A percentile compares a stretch with the other conserved stretches of the same genome.
These are phyloP conservation scores for Tolypocladium guangdongense DNA, from an alignment of 2,329 filamentous ascomycete species.

Conservation along the genomic window DNA sequence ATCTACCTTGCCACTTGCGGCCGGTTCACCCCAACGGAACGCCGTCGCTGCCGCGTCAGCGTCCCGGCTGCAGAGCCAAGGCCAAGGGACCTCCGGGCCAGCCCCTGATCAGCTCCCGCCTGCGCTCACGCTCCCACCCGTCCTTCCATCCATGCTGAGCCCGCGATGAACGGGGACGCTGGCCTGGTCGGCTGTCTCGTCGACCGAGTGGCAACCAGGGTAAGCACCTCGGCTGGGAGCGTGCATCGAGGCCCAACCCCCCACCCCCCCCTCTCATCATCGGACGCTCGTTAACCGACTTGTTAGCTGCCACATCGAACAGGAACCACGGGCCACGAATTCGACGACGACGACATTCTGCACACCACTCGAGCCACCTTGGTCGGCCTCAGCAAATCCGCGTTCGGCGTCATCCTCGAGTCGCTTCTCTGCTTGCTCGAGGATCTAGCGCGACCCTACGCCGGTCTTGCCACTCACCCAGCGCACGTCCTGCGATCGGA, in stretches of 20 bases:
- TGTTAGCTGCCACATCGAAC: slow-evolving; percentile 7
- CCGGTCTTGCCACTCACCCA: slow-evolving; percentile 39
- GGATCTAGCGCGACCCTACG: slow-evolving; percentile 45
- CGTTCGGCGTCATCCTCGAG: slow-evolving; percentile 43
- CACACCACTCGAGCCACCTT: slow-evolving; percentile 50
- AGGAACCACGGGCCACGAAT: slow-evolving; percentile 1
- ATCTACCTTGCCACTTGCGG: neutral
- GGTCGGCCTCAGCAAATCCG: slow-evolving; percentile 45
- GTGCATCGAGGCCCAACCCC: neutral
- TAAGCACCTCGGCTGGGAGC: slow-evolving; percentile 20
- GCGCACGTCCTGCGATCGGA: slow-evolving; percentile 53
- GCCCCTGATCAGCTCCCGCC: neutral
- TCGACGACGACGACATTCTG: slow-evolving; percentile 47
- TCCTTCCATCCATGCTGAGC: neutral
- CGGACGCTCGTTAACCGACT: neutral
- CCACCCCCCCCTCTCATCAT: neutral
- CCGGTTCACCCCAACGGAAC: no score
- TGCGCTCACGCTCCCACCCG: neutral
- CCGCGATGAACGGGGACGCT: slow-evolving; percentile 45
- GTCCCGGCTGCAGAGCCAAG: neutral
- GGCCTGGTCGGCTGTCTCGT: slow-evolving; percentile 50
- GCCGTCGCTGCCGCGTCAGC: neutral
- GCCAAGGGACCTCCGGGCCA: neutral
- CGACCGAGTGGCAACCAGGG: slow-evolving; percentile 51
- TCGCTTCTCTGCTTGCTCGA: slow-evolving; percentile 47